These are phyloP conservation scores for Neolentinus lepideus DNA, from an alignment of 1,284 basidiomycete genomes.

Conservation along the genomic window DNA sequence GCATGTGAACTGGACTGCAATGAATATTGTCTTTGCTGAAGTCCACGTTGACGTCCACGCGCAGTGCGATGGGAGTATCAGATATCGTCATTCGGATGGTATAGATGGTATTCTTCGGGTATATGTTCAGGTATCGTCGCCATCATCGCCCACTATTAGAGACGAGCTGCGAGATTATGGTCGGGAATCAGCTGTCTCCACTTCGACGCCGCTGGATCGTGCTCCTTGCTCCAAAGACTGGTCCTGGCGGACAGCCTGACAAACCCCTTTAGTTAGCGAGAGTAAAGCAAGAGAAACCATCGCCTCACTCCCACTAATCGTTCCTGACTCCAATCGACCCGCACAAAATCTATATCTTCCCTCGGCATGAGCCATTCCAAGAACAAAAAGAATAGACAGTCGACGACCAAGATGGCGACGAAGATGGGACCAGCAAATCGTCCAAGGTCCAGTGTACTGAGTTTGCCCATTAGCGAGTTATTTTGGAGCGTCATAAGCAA, in stretches of 20 bases:
- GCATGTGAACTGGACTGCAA: too few relatives aligned
- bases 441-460: slow-evolving; percentile 65
- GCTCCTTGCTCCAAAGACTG: neutral
- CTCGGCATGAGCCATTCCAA: slow-evolving; percentile 74
- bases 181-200: too few relatives aligned
- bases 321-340: slow-evolving; percentile 30
- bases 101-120: too few relatives aligned
- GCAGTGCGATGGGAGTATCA: too few relatives aligned
- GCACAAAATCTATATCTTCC: slow-evolving; percentile 63
- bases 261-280: neutral
- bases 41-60: too few relatives aligned
- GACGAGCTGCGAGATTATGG: too few relatives aligned
- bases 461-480: neutral
- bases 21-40: too few relatives aligned
- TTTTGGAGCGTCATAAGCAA: neutral
- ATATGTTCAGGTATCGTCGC: too few relatives aligned
- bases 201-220: too few relatives aligned
- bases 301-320: neutral
- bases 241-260: neutral
- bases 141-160: too few relatives aligned
- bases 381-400: slow-evolving; percentile 72
- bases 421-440: slow-evolving; percentile 74
- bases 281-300: neutral
- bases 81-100: too few relatives aligned
- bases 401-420: slow-evolving; percentile 71